Evolutionary conservation across 1,284 basidiomycete species (phyloP).

Genomic region (Tetrapyrgos nigripes): DNA sequence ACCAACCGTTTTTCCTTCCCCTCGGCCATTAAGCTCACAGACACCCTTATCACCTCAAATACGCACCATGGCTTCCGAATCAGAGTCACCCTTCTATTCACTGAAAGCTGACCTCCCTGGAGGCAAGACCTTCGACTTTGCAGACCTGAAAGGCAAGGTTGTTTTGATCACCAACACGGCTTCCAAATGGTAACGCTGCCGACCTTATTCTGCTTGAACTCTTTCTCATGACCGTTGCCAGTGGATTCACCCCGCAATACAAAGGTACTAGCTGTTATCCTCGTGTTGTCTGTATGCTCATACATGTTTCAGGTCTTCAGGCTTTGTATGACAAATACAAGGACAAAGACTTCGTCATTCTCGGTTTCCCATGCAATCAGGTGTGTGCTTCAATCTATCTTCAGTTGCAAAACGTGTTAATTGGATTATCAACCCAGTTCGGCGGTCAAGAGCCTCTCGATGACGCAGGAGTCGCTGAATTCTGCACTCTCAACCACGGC

Average conservation of each 20-base stretch:
- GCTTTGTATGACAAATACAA: constrained; percentile 86
- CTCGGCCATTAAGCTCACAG: constrained; percentile 24
- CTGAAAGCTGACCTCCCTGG: constrained; percentile 67
- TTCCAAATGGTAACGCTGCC: constrained; percentile 62
- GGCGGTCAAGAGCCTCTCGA: constrained; percentile 79
- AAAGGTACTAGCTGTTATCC: constrained; percentile 52
- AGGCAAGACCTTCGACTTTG: constrained; percentile 63
- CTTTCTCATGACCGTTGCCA: constrained; percentile 31
- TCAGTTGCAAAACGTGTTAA: neutral
- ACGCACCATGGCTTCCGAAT: constrained; percentile 32
- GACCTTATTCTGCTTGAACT: neutral
- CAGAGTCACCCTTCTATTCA: constrained; percentile 57
- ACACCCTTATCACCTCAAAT: constrained; percentile 12
- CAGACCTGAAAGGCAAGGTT: constrained; percentile 75
- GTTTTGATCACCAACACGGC: constrained; percentile 80
- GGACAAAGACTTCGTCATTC: constrained; percentile 74
- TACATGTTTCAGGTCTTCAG: constrained; percentile 66
- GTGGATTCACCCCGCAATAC: constrained; percentile 91
- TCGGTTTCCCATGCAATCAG: constrained; percentile 95
- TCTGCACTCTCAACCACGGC: constrained; percentile 79
- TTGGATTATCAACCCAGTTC: constrained; percentile 50
- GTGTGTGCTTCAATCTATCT: constrained; percentile 43
- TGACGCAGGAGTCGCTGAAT: constrained; percentile 72
- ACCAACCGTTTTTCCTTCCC: constrained; percentile 11
- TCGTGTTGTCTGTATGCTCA: neutral